A percentile compares a stretch with the other conserved stretches of the same genome.
phyloP scores from a whole-genome alignment of 225 moss, liverwort and hornwort species.

The Thuidium tamariscinum region DNA sequence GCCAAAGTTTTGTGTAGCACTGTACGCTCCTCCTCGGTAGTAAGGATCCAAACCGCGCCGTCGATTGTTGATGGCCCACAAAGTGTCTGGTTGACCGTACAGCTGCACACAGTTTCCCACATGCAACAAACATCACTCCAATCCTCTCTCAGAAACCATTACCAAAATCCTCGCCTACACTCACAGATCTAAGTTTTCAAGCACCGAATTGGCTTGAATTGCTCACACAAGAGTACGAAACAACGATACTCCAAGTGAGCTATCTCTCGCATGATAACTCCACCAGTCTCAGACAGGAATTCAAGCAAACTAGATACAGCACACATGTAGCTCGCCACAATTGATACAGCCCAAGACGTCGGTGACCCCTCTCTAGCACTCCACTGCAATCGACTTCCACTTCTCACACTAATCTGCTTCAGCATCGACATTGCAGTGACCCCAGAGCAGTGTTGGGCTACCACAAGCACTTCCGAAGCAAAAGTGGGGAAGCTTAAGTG shows the following conservation, averaged over 20 bases:
- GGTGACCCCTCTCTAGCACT: background rate
- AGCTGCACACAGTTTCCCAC: conserved; percentile 5
- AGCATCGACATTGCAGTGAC: background rate
- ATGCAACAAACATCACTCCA: background rate
- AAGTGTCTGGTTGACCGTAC: conserved; percentile 22
- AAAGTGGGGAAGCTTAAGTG: background rate
- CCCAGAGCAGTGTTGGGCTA: background rate
- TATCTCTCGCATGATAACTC: background rate
- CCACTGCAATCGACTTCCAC: background rate
- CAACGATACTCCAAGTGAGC: background rate
- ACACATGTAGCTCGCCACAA: background rate
- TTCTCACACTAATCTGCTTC: background rate
- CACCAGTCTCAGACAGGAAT: background rate
- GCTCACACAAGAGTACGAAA: background rate
- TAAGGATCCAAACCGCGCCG: conserved; percentile 24
- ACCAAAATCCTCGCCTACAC: background rate
- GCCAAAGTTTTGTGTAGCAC: conserved; percentile 16
- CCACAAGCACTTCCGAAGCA: background rate
- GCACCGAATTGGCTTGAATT: background rate
- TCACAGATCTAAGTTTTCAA: background rate
- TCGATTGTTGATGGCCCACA: conserved; percentile 16
- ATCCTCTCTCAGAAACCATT: background rate
- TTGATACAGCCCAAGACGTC: background rate
- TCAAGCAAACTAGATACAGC: background rate
- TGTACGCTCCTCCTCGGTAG: conserved; percentile 7